Base-by-base conservation (phyloP, 108 stramenopile species). In the Schizochytrium sp. region DNA sequence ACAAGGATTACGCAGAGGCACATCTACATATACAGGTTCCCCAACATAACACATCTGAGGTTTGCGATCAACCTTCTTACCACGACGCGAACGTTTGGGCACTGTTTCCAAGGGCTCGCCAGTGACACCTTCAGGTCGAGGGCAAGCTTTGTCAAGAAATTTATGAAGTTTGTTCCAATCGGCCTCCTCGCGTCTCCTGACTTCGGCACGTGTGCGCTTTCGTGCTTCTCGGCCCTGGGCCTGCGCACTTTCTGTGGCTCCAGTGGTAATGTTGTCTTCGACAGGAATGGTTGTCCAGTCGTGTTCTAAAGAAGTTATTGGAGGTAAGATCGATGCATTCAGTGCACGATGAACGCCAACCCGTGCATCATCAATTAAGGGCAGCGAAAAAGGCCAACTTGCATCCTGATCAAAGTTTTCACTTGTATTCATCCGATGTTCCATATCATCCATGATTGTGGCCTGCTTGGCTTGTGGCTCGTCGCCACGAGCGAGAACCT, bases 1-100 rank as follows among this genome's bases (percentile, higher is more conserved):
- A 53, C 76, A 55, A 56, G 76, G 76, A 50, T 83, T 83, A 5
- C 53, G 50, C 5, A 83, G 45, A 1, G 76, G 76, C 5, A 83
- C 15, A 42, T 83, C 76, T 5, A 83, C 76, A 28, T 55, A 83
- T 40, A 83, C 50, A 83, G 76, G 47, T 53, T 83, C 76, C 28
- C 53, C 76, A n/a, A 53, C 47, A 55, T 83, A 83, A 28, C 76
- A 83, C 38, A 83, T 40, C 15, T 83, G 50, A 13, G 76, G 76
- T 28, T 10, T 7, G 38, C 5, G 76, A n/a, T 55, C n/a, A 0
- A n/a, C 28, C 53, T 38, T 12, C 76, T 83, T 83, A 50, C 76
- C 76, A n/a, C 53, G 47, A 10, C 76, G 45, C 17, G 3, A 28
- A n/a, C 47, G 12, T n/a, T 38, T n/a, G 10, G 45, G 76, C 5